phyloP scores from a whole-genome alignment of 495 filamentous ascomycete genomes.

The Talaromyces stipitatus region DNA sequence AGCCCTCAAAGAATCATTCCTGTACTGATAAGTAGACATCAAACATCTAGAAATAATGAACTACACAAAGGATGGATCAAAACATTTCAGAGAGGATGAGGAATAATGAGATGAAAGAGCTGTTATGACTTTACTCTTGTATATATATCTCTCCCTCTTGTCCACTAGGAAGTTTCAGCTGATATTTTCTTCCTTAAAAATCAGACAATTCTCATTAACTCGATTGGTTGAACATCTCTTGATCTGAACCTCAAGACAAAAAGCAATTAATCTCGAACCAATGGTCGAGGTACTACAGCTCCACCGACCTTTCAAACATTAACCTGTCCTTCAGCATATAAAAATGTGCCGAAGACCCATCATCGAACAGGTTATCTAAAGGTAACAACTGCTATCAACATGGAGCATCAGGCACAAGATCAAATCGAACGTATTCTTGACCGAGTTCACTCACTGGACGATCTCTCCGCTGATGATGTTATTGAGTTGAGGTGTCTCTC shows the following conservation, averaged over 20 bases:
- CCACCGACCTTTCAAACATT: background rate
- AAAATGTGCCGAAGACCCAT: conserved; percentile 2
- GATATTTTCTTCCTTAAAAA: background rate
- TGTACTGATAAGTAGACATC: background rate
- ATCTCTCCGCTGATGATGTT: background rate
- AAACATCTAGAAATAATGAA: background rate
- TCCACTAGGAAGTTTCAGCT: background rate
- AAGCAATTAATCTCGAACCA: background rate
- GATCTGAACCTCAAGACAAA: background rate
- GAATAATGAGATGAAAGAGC: background rate
- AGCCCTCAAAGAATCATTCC: background rate
- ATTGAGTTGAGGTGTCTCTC: background rate
- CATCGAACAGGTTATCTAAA: background rate
- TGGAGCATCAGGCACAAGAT: background rate
- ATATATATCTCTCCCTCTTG: conserved; percentile 1
- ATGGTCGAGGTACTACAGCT: background rate
- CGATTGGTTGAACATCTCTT: background rate
- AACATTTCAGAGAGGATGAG: background rate
- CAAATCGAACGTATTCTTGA: background rate
- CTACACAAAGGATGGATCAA: background rate
- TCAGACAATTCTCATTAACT: background rate
- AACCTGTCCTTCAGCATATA: background rate
- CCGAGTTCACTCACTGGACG: background rate
- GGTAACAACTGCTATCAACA: background rate
- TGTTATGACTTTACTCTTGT: background rate